phyloP scores from a whole-genome alignment of 2,329 filamentous ascomycete genomes.

The Fusarium xyrophilum region DNA sequence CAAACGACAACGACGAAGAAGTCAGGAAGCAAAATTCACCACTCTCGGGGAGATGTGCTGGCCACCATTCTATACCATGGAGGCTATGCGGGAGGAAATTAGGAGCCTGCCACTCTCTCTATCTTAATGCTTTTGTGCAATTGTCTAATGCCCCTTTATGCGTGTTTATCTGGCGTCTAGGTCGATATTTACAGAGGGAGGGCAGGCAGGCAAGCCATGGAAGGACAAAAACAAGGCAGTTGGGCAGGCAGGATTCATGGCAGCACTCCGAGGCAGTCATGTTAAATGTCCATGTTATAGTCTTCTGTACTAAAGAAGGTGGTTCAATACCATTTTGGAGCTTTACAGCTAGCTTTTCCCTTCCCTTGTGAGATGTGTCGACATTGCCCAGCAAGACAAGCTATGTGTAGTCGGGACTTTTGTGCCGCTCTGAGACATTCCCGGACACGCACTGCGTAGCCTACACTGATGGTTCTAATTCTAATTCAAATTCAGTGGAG shows the following conservation, averaged over 20 bases:
- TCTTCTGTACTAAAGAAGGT: conserved; percentile 30
- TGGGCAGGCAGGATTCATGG: conserved; percentile 33
- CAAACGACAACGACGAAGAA: conserved; percentile 33
- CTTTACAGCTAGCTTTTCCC: not conserved
- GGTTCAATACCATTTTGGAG: conserved; percentile 27
- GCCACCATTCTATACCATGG: conserved; percentile 37
- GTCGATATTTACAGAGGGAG: conserved; percentile 40
- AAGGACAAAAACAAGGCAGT: conserved; percentile 35
- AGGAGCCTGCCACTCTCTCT: conserved; percentile 35
- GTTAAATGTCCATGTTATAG: conserved; percentile 24
- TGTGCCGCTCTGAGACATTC: not conserved
- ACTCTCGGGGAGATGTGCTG: conserved; percentile 41
- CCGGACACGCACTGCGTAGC: not conserved
- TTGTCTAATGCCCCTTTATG: conserved; percentile 42
- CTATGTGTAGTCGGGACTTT: not conserved
- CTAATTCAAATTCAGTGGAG: not conserved
- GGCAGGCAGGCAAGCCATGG: conserved; percentile 33
- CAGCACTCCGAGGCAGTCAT: conserved; percentile 34
- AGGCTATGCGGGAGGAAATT: conserved; percentile 21
- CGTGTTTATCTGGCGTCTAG: conserved; percentile 43
- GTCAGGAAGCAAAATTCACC: conserved; percentile 37
- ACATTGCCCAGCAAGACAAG: not conserved
- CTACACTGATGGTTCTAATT: not conserved
- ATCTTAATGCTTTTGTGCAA: conserved; percentile 40
- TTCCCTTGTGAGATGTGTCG: not conserved